Percentiles rank a stretch among this genome's conserved stretches.
phyloP scores from a whole-genome alignment of 2,329 filamentous ascomycete genomes.

The Aspergillus quadrilineatus region DNA sequence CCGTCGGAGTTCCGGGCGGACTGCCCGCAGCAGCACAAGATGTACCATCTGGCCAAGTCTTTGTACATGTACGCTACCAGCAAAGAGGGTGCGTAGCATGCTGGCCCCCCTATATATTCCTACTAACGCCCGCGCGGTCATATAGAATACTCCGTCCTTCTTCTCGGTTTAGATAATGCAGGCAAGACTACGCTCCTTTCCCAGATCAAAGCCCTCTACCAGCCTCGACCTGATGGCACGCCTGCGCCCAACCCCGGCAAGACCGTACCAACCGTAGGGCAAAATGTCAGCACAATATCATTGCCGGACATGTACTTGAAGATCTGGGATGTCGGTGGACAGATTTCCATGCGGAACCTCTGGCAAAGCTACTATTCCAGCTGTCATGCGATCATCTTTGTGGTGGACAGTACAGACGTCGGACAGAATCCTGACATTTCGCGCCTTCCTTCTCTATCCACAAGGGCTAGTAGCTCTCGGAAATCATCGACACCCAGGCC shows the following conservation, averaged over 20 bases:
- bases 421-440: conserved; percentile 72
- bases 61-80: conserved; percentile 93
- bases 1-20: conserved; percentile 18
- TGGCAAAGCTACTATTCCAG: conserved; percentile 96
- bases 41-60: conserved; percentile 96
- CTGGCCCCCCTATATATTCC: background rate
- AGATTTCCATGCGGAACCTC: conserved; percentile 80
- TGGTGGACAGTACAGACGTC: conserved; percentile 92
- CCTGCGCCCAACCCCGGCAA: conserved; percentile 64
- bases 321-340: conserved; percentile 97
- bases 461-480: conserved; percentile 12
- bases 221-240: conserved; percentile 41
- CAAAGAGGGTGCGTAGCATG: conserved; percentile 72
- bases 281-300: conserved; percentile 90
- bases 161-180: conserved; percentile 95
- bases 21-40: conserved; percentile 42
- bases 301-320: conserved; percentile 95
- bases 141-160: conserved; percentile 91
- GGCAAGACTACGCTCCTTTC: conserved; percentile 98
- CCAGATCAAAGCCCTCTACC: conserved; percentile 87
- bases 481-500: conserved; percentile 16
- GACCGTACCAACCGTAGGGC: conserved; percentile 93
- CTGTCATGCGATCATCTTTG: conserved; percentile 96
- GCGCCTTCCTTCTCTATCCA: conserved; percentile 35
- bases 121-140: background rate